Conservation (phyloP, 805 yeast species). For the Nematodospora valgi region DNA sequence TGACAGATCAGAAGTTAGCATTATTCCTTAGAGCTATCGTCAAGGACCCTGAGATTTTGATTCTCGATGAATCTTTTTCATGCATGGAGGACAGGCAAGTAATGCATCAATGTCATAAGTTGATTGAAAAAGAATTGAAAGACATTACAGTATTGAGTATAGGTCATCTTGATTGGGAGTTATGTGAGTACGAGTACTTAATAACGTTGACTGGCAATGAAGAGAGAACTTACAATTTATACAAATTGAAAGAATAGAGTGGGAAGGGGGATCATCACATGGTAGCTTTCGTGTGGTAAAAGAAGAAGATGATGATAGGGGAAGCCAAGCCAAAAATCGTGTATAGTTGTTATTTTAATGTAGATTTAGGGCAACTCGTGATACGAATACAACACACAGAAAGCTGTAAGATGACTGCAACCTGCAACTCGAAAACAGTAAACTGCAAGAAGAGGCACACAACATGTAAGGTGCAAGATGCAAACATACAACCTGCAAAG, state of each 20-base stretch:
- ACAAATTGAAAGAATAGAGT: conserved; percentile 7
- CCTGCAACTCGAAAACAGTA: no score
- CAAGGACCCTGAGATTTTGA: conserved; percentile 72
- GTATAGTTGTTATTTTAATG: no score
- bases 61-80: conserved; percentile 90
- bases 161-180: conserved; percentile 80
- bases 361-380: no score
- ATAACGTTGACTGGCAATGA: conserved; percentile 30
- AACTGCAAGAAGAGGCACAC: no score
- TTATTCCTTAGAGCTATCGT: conserved; percentile 75
- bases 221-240: conserved; percentile 18
- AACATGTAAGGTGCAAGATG: no score
- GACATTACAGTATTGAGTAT: conserved; percentile 70
- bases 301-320: no score
- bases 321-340: no score
- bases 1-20: conserved; percentile 75
- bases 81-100: conserved; percentile 68
- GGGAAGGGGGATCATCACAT: no score
- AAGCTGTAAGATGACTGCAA: no score
- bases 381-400: no score
- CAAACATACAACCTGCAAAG: no score
- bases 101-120: conserved; percentile 30
- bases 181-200: conserved; percentile 61
- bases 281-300: no score
- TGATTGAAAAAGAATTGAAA: conserved; percentile 18